phyloP scores from a whole-genome alignment of 768 basidiomycete species.

The Lactifluus volemus region DNA sequence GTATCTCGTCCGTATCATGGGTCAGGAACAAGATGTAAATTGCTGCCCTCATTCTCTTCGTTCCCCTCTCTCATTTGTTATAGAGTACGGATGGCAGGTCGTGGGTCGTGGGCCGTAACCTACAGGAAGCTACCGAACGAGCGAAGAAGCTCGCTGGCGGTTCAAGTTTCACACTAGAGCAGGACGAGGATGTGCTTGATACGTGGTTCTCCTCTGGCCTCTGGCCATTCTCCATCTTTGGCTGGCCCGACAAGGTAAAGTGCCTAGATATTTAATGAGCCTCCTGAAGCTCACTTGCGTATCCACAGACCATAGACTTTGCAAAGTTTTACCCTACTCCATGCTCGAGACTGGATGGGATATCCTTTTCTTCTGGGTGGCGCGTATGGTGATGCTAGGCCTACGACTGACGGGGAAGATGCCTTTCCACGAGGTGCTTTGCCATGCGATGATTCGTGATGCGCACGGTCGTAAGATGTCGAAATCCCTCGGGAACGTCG shows the following conservation, averaged over 20 bases:
- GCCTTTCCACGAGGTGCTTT: constrained; percentile 93
- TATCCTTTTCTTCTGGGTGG: constrained; percentile 99
- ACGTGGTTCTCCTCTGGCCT: constrained; percentile 98
- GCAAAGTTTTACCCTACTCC: constrained; percentile 82
- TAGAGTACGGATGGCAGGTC: constrained; percentile 62
- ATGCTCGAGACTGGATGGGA: constrained; percentile 98
- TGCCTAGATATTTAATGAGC: background rate
- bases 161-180: constrained; percentile 64
- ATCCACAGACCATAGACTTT: constrained; percentile 61
- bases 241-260: constrained; percentile 87
- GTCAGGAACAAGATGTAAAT: constrained; percentile 53
- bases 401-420: constrained; percentile 80
- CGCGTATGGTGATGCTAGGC: constrained; percentile 94
- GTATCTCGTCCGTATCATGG: constrained; percentile 84
- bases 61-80: background rate
- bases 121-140: constrained; percentile 68
- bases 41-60: too few species aligned
- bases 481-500: constrained; percentile 95
- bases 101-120: constrained; percentile 86
- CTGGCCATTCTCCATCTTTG: constrained; percentile 97
- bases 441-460: constrained; percentile 98
- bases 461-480: constrained; percentile 99
- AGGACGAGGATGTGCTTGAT: constrained; percentile 96
- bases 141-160: constrained; percentile 64
- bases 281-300: background rate